Evolutionary conservation across 495 filamentous ascomycete species (phyloP).

Genomic region (Chaetomium fimeti): DNA sequence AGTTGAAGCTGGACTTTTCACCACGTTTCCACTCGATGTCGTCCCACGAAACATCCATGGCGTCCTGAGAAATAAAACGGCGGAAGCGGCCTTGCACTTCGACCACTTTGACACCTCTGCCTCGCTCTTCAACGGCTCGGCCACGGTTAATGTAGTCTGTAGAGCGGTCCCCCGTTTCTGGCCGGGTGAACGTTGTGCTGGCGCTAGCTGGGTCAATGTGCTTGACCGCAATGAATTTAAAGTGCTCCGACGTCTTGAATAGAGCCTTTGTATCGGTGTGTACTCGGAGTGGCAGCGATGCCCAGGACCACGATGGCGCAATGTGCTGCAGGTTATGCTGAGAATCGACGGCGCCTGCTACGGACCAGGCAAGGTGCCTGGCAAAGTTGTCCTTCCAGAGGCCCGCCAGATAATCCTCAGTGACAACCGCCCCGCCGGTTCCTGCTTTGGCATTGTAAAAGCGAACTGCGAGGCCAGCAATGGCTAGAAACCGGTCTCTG

Average conservation of each 20-base stretch:
- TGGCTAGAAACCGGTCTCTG: slow-evolving; percentile 35
- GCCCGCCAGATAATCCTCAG: slow-evolving; percentile 35
- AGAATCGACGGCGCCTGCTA: slow-evolving; percentile 23
- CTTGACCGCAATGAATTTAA: slow-evolving; percentile 26
- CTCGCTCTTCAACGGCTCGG: slow-evolving; percentile 27
- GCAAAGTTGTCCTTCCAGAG: slow-evolving; percentile 36
- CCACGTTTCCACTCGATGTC: slow-evolving; percentile 27
- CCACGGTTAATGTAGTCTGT: slow-evolving; percentile 18
- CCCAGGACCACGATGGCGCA: slow-evolving; percentile 39
- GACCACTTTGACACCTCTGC: slow-evolving; percentile 29
- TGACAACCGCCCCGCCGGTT: slow-evolving; percentile 20
- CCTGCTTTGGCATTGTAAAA: slow-evolving; percentile 35
- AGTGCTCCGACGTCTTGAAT: slow-evolving; percentile 28
- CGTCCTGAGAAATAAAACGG: slow-evolving; percentile 28
- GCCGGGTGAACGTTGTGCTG: background rate
- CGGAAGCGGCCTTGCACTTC: slow-evolving; percentile 33
- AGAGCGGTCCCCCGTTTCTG: background rate
- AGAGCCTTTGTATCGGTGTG: slow-evolving; percentile 26
- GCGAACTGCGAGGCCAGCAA: slow-evolving; percentile 36
- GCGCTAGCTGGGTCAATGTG: background rate
- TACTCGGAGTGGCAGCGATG: slow-evolving; percentile 30
- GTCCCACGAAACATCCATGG: slow-evolving; percentile 25
- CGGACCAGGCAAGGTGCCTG: slow-evolving; percentile 34
- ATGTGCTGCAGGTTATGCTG: slow-evolving; percentile 27
- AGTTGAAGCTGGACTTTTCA: slow-evolving; percentile 26